These are phyloP conservation scores for Kwoniella botswanensis DNA, from an alignment of 768 basidiomycete genomes.

Conservation along the genomic window DNA sequence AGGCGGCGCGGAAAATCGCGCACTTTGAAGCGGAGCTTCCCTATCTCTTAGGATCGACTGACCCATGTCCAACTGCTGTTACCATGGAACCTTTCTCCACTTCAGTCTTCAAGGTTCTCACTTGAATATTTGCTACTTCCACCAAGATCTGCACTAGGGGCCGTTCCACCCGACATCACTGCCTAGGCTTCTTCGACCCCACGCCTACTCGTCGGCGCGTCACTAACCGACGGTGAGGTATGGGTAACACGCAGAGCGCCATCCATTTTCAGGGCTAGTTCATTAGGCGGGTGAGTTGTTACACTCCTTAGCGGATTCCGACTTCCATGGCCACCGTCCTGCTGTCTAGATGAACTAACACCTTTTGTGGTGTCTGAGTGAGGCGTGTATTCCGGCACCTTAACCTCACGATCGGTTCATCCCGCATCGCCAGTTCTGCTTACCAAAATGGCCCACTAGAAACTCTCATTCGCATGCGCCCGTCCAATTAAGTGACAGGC, in stretches of 20 bases:
- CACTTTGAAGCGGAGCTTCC: constrained; percentile 75
- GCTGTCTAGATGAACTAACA: constrained; percentile 87
- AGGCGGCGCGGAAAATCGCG: constrained; percentile 68
- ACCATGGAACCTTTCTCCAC: constrained; percentile 87
- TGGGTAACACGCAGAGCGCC: constrained; percentile 85
- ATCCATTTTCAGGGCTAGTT: constrained; percentile 91
- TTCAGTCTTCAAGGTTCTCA: constrained; percentile 85
- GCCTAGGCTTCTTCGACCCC: constrained; percentile 79
- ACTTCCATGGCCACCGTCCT: constrained; percentile 87
- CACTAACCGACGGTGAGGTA: constrained; percentile 73
- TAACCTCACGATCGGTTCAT: constrained; percentile 75
- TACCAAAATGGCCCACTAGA: constrained; percentile 69
- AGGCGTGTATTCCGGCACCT: constrained; percentile 70
- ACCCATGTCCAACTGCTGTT: constrained; percentile 86
- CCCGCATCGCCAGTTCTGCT: constrained; percentile 59
- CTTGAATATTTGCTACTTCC: constrained; percentile 87
- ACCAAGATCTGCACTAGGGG: constrained; percentile 87
- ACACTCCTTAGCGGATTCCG: constrained; percentile 84
- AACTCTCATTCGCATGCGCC: constrained; percentile 66
- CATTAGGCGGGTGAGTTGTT: constrained; percentile 89
- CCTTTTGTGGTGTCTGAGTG: constrained; percentile 84
- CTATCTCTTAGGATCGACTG: constrained; percentile 82
- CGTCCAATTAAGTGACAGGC: constrained; percentile 61
- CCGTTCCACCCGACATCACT: constrained; percentile 74
- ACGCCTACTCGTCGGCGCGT: constrained; percentile 69